Evolutionary conservation across 208 protist species (phyloP).

Genomic region (Spongospora subterranea): DNA sequence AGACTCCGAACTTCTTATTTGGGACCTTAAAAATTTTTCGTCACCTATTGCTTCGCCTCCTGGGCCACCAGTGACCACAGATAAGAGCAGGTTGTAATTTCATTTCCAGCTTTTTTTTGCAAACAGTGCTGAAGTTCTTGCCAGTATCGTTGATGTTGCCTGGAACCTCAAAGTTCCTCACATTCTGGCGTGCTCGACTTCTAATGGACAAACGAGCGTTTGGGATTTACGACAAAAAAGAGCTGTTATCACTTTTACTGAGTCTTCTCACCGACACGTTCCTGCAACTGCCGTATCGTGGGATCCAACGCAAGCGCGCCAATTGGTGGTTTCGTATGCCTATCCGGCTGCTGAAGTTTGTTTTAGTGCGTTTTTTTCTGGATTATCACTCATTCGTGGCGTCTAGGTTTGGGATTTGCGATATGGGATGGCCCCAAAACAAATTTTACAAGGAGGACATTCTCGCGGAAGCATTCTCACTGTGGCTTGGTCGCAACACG

Average conservation of each 20-base stretch:
- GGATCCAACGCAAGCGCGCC: background rate
- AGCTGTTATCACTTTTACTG: conserved; percentile 13
- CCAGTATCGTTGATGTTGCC: conserved; percentile 29
- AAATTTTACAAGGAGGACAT: background rate
- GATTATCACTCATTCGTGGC: background rate
- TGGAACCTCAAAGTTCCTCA: conserved; percentile 53
- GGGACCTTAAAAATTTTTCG: conserved; percentile 39
- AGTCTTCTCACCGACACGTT: conserved; percentile 16
- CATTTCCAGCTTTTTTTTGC: background rate
- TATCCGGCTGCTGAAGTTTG: background rate
- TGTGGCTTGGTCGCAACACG: conserved; percentile 39
- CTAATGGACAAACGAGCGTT: background rate
- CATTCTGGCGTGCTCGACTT: conserved; percentile 44
- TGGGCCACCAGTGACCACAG: background rate
- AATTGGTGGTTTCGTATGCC: conserved; percentile 26
- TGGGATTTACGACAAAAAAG: conserved; percentile 35
- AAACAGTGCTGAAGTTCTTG: background rate
- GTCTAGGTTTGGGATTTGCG: conserved; percentile 11
- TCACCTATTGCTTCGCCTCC: conserved; percentile 21
- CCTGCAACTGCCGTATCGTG: conserved; percentile 8
- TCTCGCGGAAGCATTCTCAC: conserved; percentile 44
- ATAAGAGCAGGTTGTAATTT: background rate
- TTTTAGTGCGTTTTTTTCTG: background rate
- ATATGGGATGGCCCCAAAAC: background rate
- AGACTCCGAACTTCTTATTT: conserved; percentile 29